These are phyloP conservation scores for Suhomyces yuchorum DNA, from an alignment of 1,139 yeast genomes.

Conservation along the genomic window DNA sequence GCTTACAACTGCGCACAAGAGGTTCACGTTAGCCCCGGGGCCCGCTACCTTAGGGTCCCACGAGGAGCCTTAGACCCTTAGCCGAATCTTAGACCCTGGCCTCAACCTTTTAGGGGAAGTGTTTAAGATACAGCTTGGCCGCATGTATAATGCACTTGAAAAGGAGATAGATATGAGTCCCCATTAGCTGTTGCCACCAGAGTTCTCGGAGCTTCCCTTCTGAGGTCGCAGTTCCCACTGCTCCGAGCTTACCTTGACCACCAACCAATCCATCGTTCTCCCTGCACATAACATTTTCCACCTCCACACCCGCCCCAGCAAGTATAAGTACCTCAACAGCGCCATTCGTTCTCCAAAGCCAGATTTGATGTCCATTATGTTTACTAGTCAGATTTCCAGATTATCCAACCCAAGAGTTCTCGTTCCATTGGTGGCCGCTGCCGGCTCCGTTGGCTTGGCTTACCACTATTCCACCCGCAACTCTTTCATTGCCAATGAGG, in stretches of 20 bases:
- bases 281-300: constrained; percentile 6
- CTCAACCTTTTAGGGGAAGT: too few relatives aligned
- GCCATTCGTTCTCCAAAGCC: not conserved
- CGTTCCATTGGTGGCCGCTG: constrained; percentile 41
- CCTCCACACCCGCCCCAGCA: constrained; percentile 8
- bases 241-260: not conserved
- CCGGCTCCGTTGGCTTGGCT: constrained; percentile 57
- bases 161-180: too few relatives aligned
- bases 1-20: not conserved
- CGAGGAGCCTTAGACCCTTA: too few relatives aligned
- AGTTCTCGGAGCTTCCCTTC: too few relatives aligned
- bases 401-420: constrained; percentile 31
- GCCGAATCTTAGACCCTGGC: too few relatives aligned
- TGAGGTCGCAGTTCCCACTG: not conserved
- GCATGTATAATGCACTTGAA: too few relatives aligned
- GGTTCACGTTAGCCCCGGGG: not conserved
- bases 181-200: too few relatives aligned
- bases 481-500: constrained; percentile 44
- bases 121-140: too few relatives aligned
- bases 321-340: constrained; percentile 6
- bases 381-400: constrained; percentile 23
- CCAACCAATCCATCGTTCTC: not conserved
- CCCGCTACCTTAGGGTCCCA: not conserved
- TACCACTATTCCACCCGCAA: constrained; percentile 39
- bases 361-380: constrained; percentile 17